Percentiles rank a stretch among this genome's conserved stretches.
These are phyloP conservation scores for Fusarium sp. DNA, from an alignment of 2,329 filamentous ascomycete genomes.

Conservation along the genomic window DNA sequence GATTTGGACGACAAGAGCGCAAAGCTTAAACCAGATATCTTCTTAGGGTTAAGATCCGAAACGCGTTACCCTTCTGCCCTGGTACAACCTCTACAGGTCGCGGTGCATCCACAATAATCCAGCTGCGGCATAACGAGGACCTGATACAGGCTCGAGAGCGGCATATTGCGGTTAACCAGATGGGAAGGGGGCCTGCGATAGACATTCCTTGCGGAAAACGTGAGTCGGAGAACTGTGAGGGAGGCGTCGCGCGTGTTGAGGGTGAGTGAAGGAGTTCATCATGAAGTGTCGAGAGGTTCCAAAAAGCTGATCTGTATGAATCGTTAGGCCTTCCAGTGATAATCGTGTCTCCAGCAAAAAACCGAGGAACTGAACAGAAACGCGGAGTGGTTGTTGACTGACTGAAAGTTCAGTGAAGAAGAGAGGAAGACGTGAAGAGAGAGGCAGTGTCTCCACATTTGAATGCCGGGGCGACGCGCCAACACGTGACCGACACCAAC, in stretches of 20 bases:
- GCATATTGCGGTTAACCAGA: conserved; percentile 59
- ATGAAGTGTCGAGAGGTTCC: conserved; percentile 31
- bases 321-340: conserved; percentile 8
- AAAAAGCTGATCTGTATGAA: conserved; percentile 29
- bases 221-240: conserved; percentile 81
- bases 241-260: conserved; percentile 74
- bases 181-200: conserved; percentile 56
- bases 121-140: conserved; percentile 61
- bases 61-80: conserved; percentile 65
- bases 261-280: conserved; percentile 58
- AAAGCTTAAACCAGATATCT: conserved; percentile 78
- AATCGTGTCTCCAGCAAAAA: conserved; percentile 32
- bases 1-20: conserved; percentile 75
- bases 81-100: conserved; percentile 49
- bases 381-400: conserved; percentile 32
- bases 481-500: conserved; percentile 42
- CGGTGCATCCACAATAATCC: conserved; percentile 51
- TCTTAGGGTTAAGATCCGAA: conserved; percentile 99
- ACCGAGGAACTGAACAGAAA: conserved; percentile 22
- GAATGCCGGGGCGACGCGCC: conserved; percentile 7
- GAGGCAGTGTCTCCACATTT: conserved; percentile 14
- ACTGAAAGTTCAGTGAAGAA: conserved; percentile 8
- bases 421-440: conserved; percentile 15
- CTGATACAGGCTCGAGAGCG: conserved; percentile 71
- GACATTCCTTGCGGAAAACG: conserved; percentile 77